Percentiles rank a stretch among this genome's conserved stretches.
These are phyloP conservation scores for Nicotiana attenuata DNA, from an alignment of 257 asterid species.

Conservation along the genomic window DNA sequence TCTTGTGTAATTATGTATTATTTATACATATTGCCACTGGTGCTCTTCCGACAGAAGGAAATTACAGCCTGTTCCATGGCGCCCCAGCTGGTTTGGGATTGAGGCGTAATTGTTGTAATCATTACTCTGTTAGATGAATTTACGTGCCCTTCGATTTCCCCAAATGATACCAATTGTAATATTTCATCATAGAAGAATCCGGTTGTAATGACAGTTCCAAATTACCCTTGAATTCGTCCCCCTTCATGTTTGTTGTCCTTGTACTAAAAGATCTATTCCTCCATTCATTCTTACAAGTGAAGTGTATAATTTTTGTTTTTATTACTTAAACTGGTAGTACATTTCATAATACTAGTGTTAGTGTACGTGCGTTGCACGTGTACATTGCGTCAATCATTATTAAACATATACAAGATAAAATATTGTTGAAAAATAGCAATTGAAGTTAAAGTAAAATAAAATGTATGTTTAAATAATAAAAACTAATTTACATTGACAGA, in stretches of 20 bases:
- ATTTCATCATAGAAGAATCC: not conserved
- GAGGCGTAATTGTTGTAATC: not conserved
- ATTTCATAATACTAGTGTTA: too few relatives aligned
- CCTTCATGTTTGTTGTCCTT: not conserved
- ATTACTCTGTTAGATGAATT: not conserved
- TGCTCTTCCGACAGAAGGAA: not conserved
- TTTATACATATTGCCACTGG: not conserved
- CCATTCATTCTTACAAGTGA: not conserved
- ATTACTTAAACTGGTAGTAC: too few relatives aligned
- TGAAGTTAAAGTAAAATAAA: too few relatives aligned
- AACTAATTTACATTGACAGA: too few relatives aligned
- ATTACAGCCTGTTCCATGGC: not conserved
- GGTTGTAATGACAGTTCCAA: not conserved
- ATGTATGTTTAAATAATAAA: too few relatives aligned
- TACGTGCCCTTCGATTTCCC: not conserved
- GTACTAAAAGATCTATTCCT: not conserved
- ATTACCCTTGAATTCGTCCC: not conserved
- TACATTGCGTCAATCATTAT: too few relatives aligned
- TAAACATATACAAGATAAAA: too few relatives aligned
- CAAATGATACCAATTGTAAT: not conserved
- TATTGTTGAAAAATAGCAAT: too few relatives aligned
- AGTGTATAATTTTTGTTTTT: not conserved
- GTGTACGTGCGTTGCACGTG: too few relatives aligned
- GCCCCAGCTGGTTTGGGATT: not conserved
- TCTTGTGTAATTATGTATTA: slow-evolving; percentile 2